Percentiles rank a stretch among this genome's conserved stretches.
These are phyloP conservation scores for Sodiomyces alkalinus DNA, from an alignment of 2,329 filamentous ascomycete genomes.

Conservation along the genomic window DNA sequence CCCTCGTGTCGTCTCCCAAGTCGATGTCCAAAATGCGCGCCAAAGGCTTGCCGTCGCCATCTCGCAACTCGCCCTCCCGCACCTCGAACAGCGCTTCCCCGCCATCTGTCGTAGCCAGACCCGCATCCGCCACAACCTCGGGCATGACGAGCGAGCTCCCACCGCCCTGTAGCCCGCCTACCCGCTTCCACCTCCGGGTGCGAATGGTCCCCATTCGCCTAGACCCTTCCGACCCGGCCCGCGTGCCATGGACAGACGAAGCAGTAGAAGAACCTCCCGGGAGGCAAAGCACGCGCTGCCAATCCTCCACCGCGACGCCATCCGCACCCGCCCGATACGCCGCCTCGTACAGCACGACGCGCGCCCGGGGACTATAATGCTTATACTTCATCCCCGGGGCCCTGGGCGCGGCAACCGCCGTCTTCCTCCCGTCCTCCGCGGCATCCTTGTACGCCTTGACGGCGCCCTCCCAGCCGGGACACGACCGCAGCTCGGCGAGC, in stretches of 20 bases:
- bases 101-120: slow-evolving; percentile 8
- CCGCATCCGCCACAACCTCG: slow-evolving; percentile 11
- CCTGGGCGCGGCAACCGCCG: slow-evolving; percentile 47
- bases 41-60: slow-evolving; percentile 15
- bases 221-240: too few species aligned
- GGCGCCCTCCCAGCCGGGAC: slow-evolving; percentile 68
- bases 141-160: slow-evolving; percentile 9
- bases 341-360: slow-evolving; percentile 68
- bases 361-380: slow-evolving; percentile 86
- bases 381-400: slow-evolving; percentile 99
- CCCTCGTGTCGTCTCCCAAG: slow-evolving; percentile 53
- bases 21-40: slow-evolving; percentile 50
- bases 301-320: slow-evolving; percentile 21
- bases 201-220: slow-evolving; percentile 36
- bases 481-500: slow-evolving; percentile 59
- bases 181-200: slow-evolving; percentile 35
- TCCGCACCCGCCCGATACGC: slow-evolving; percentile 17
- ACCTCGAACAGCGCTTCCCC: slow-evolving; percentile 22
- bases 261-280: too few species aligned
- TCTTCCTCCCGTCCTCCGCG: slow-evolving; percentile 48
- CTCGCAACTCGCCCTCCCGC: slow-evolving; percentile 22
- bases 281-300: slow-evolving; percentile 11
- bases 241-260: slow-evolving; percentile 5
- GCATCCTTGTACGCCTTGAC: slow-evolving; percentile 66
- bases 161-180: slow-evolving; percentile 20